Conservation (phyloP, 352 stramenopile genomes). For the Globisporangium megalacanthum region DNA sequence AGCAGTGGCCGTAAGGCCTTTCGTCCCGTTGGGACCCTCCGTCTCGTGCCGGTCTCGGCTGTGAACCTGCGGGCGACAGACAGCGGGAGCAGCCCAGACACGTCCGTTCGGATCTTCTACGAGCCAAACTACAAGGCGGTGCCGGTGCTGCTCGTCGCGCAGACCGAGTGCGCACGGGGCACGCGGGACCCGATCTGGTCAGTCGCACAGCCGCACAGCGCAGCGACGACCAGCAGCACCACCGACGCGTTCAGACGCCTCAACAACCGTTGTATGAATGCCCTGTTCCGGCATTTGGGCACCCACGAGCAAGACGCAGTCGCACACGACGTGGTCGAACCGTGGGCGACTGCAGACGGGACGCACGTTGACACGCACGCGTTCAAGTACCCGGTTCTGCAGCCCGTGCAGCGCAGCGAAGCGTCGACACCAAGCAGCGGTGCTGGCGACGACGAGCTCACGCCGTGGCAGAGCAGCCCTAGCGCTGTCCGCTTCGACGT, state of each 20-base stretch:
- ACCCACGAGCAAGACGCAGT: slow-evolving; percentile 17
- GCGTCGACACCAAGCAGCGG: no score
- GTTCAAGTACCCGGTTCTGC: slow-evolving; percentile 28
- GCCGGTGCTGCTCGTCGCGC: slow-evolving; percentile 23
- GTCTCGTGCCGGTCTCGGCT: slow-evolving; percentile 19
- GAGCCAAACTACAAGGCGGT: slow-evolving; percentile 36
- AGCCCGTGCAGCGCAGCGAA: slow-evolving; percentile 21
- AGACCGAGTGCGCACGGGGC: slow-evolving; percentile 19
- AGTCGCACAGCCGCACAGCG: slow-evolving; percentile 8
- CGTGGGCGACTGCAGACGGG: slow-evolving; percentile 20
- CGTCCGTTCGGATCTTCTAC: slow-evolving; percentile 29
- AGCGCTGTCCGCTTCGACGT: slow-evolving; percentile 30
- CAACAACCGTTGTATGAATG: slow-evolving; percentile 22
- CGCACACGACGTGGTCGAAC: slow-evolving; percentile 26
- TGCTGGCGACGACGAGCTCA: neutral
- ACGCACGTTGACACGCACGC: slow-evolving; percentile 18
- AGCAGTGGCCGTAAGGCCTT: slow-evolving; percentile 20
- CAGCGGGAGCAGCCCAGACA: slow-evolving; percentile 8
- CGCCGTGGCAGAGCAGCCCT: slow-evolving; percentile 2
- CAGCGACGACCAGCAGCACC: no score
- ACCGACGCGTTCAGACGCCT: slow-evolving; percentile 15
- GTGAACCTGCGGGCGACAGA: slow-evolving; percentile 2
- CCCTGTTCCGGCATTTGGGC: slow-evolving; percentile 18
- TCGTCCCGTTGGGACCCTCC: slow-evolving; percentile 26
- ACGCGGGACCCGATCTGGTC: slow-evolving; percentile 19